Base-by-base conservation (phyloP, 768 basidiomycete species). In the Calocera cornea region DNA sequence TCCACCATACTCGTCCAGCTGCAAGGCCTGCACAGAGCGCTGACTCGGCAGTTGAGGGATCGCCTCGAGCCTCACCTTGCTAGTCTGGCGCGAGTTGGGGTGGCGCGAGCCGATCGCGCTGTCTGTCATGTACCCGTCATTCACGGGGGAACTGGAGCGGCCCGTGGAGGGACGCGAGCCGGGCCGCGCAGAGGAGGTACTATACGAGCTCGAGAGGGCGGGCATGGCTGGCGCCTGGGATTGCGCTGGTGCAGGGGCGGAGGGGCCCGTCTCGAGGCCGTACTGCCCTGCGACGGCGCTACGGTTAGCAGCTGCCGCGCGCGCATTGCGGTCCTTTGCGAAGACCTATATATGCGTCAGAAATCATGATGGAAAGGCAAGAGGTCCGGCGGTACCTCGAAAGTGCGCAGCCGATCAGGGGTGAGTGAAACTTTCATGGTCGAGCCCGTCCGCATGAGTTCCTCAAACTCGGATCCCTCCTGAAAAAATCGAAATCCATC, bases 401-500 rank as follows among this genome's bases (percentile, higher is more conserved):
- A 95, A 64, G 86, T 91, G 75, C 87, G 89, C 67, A 98, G 80
- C 66, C 95, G 83, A 79, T 97, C 93, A 67, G 95, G 95, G 36
- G 95, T 98, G 70, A 97, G 82, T 44, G 93, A 95, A 72, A 98
- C 87, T 75, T 92, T 97, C 89, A 97, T 90, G 22, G 95, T 97
- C 68, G 88, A 82, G 68, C 88, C 85, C 68, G 90, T 92, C 65
- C 85, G 86, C 86, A 98, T 88, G 76, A 97, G 80, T 76, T 92
- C 87, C 77, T 98, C 95, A 76, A 98, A 97, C 75, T 60, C 54
- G 31, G 54, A 60, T 60, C 54, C 54, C 54, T 60, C 11, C 22
- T 29, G 19, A 3, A n/a, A n/a, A n/a, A n/a, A n/a, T n/a, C n/a
- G n/a, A n/a, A 60, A 16, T 60, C 54, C 31, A 60, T 60, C 54